These are phyloP conservation scores for Boletus rubropictus DNA, from an alignment of 768 basidiomycete genomes.

Conservation along the genomic window DNA sequence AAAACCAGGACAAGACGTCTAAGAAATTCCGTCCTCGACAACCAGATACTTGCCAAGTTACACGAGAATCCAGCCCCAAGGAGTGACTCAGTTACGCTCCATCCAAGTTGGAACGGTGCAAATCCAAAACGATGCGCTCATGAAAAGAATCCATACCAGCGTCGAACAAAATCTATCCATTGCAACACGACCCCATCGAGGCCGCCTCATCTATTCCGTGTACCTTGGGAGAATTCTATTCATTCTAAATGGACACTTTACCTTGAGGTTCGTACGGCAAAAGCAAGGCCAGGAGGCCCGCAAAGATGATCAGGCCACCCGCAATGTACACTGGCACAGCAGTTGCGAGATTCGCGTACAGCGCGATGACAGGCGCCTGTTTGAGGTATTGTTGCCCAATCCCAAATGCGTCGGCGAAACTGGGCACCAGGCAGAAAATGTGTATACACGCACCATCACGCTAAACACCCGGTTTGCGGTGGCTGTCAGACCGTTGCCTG, in stretches of 20 bases:
- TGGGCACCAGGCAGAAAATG: background rate
- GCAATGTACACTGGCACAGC: conserved; percentile 69
- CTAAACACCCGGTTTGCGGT: conserved; percentile 62
- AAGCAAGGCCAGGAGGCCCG: conserved; percentile 53
- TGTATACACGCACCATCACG: conserved; percentile 43
- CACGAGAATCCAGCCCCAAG: background rate
- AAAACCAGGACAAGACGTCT: background rate
- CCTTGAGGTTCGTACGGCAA: conserved; percentile 73
- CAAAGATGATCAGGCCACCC: conserved; percentile 55
- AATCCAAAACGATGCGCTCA: background rate
- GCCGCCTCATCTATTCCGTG: background rate
- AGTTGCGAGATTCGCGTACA: conserved; percentile 60
- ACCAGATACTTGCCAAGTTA: background rate
- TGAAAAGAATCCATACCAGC: background rate
- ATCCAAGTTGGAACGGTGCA: background rate
- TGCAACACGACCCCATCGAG: background rate
- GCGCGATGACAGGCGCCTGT: conserved; percentile 66
- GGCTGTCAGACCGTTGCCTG: conserved; percentile 60
- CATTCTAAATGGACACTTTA: conserved; percentile 55
- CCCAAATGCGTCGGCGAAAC: background rate
- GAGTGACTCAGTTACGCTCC: background rate
- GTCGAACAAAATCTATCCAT: background rate
- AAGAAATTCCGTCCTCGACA: background rate
- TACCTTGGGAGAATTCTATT: background rate
- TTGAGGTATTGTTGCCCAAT: background rate